Base-by-base conservation (phyloP, 371 early-diverging fungal genomes). In the Rhizopus delemar region DNA sequence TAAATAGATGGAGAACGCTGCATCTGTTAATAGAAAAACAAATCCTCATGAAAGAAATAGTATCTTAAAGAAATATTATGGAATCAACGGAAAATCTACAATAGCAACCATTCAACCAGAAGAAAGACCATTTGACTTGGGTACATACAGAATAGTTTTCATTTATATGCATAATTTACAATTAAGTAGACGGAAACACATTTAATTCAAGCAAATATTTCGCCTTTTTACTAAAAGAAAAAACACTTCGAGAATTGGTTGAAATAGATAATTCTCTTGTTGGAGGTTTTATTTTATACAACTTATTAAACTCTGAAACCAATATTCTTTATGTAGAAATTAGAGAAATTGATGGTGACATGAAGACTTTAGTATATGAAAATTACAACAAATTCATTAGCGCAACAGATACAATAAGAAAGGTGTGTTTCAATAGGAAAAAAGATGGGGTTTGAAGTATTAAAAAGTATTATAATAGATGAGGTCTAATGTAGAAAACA, bases 281-380 rank as follows among this genome's bases (percentile, higher is more conserved):
- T 12, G 75, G 83, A 57, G 88, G 86, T 86, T 73, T 36, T 31
- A 5, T 49, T 3, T 28, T 13, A 12, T 51, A 7, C 13, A 2
- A 13, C 9, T 9, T 29, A 29, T 16, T 41, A 33, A 51, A 29
- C 0, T 15, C 2, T 7, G 9, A 9, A 11, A 8, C 29, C 12
- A 9, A 35, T 43, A 32, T 15, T 31, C 9, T 22, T 54, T 57
- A 43, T 12, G 8, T 59, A 81, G 93, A 92, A 52, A 87, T 93
- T 49, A 80, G 91, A 60, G 88, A 93, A 54, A 85, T 97, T 59
- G 95, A 97, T 62, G 92, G 94, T n/a, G 93, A 93, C 41, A 93
- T 95, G 93, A 95, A 97, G 68, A 94, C 96, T 0, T 78, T 97
- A 16, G 97, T 97, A 2, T 97, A 97, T 66, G 94, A 95, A 71